A percentile compares a stretch with the other conserved stretches of the same genome.
Evolutionary conservation across 2,329 filamentous ascomycete genomes (phyloP).

Genomic region (Apiospora hydei): DNA sequence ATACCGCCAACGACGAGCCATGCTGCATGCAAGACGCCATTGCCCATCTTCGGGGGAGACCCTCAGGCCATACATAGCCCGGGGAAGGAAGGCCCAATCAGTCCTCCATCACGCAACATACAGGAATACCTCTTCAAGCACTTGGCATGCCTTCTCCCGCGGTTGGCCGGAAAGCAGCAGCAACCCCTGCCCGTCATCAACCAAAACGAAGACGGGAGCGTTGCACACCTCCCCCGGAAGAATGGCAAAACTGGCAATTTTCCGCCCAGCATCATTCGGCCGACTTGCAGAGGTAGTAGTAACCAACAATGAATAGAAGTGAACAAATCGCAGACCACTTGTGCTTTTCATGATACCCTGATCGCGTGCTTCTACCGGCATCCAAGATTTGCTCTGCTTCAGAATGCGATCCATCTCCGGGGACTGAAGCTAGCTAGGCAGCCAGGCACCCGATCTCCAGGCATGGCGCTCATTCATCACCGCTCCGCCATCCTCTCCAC

Average conservation of each 20-base stretch:
- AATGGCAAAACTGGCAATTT: not conserved
- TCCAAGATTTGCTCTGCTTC: not conserved
- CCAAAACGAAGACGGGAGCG: not conserved
- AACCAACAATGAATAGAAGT: not conserved
- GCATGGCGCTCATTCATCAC: not conserved
- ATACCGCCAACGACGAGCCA: not conserved
- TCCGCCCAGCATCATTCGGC: not conserved
- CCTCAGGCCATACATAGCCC: too few species aligned
- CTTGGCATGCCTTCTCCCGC: not conserved
- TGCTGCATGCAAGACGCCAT: not conserved
- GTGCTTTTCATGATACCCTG: not conserved
- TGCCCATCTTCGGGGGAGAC: too few species aligned
- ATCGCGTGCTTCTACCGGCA: not conserved
- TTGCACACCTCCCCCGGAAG: not conserved
- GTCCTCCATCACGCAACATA: too few species aligned
- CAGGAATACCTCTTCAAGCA: too few species aligned
- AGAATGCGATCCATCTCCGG: not conserved
- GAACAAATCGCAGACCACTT: not conserved
- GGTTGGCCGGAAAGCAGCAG: not conserved
- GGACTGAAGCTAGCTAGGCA: not conserved
- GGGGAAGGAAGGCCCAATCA: too few species aligned
- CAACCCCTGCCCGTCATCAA: not conserved
- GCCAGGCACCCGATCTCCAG: not conserved
- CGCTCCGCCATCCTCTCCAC: not conserved
- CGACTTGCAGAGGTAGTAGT: not conserved